Evolutionary conservation across 805 yeast species (phyloP).

Genomic region (Candida argentea): DNA sequence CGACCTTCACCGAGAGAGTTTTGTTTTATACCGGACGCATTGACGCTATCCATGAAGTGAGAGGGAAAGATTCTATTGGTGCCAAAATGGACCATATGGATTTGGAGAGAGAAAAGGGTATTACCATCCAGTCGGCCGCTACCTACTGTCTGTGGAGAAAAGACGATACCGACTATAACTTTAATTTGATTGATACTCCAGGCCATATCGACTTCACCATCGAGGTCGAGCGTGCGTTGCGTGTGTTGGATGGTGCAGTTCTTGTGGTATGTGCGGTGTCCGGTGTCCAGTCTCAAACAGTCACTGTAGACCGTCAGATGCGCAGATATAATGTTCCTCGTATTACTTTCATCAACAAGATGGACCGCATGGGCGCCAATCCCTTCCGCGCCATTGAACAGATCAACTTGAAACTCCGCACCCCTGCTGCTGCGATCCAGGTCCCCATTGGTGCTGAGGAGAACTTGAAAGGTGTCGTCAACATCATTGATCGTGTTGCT

Average conservation of each 20-base stretch:
- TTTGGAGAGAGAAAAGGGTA: conserved; percentile 95
- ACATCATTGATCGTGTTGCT: conserved; percentile 80
- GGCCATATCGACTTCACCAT: conserved; percentile 98
- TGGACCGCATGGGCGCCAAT: conserved; percentile 99
- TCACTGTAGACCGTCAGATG: conserved; percentile 98
- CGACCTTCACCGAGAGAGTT: conserved; percentile 97
- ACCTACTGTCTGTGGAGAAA: conserved; percentile 96
- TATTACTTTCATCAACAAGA: conserved; percentile 90
- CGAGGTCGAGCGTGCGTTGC: conserved; percentile 96
- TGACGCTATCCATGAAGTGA: conserved; percentile 90
- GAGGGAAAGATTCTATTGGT: conserved; percentile 96
- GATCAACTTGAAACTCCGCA: conserved; percentile 74
- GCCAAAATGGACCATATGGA: conserved; percentile 99
- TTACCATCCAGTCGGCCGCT: conserved; percentile 97
- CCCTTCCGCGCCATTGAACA: conserved; percentile 95
- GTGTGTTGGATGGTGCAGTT: conserved; percentile 97
- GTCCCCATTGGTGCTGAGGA: conserved; percentile 95
- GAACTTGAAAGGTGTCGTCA: conserved; percentile 79
- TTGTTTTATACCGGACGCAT: conserved; percentile 93
- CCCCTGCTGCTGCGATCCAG: conserved; percentile 95
- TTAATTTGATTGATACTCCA: conserved; percentile 95
- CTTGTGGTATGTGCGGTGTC: conserved; percentile 97
- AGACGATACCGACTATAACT: conserved; percentile 58
- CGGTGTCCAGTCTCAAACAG: conserved; percentile 98
- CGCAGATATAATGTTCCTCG: conserved; percentile 96